Evolutionary conservation across 2,329 filamentous ascomycete genomes (phyloP).

Genomic region (Albifimbria verrucaria): DNA sequence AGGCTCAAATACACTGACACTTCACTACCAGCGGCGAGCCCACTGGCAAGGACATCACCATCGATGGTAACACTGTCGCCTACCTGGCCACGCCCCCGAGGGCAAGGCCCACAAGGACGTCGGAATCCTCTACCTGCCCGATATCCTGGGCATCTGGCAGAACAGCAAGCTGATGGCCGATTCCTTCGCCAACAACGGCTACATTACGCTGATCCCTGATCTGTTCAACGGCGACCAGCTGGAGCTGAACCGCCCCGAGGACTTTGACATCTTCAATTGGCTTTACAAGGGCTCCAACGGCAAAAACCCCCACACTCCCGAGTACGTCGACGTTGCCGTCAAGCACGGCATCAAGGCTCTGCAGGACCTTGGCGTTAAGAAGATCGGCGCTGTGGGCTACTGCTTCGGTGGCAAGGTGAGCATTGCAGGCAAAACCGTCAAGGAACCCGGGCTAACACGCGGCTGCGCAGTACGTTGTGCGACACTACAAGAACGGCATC

Average conservation of each 20-base stretch:
- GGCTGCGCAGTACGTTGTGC: slow-evolving; percentile 61
- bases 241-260: slow-evolving; percentile 18
- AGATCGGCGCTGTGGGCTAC: slow-evolving; percentile 58
- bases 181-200: slow-evolving; percentile 33
- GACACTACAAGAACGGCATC: slow-evolving; percentile 57
- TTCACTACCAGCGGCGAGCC: slow-evolving; percentile 39
- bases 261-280: slow-evolving; percentile 30
- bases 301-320: slow-evolving; percentile 40
- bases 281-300: slow-evolving; percentile 39
- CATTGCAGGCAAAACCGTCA: slow-evolving; percentile 36
- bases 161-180: slow-evolving; percentile 41
- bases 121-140: slow-evolving; percentile 33
- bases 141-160: slow-evolving; percentile 35
- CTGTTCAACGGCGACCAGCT: slow-evolving; percentile 35
- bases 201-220: slow-evolving; percentile 34
- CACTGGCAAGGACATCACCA: slow-evolving; percentile 42
- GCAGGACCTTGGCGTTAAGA: slow-evolving; percentile 46
- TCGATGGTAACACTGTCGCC: slow-evolving; percentile 41
- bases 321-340: slow-evolving; percentile 29
- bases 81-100: slow-evolving; percentile 47
- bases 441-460: background rate
- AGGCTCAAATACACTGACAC: background rate
- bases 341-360: slow-evolving; percentile 49
- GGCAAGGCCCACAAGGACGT: slow-evolving; percentile 19
- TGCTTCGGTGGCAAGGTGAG: slow-evolving; percentile 62